Conservation (phyloP, 345 rosid genomes). For the Laguncularia racemosa region DNA sequence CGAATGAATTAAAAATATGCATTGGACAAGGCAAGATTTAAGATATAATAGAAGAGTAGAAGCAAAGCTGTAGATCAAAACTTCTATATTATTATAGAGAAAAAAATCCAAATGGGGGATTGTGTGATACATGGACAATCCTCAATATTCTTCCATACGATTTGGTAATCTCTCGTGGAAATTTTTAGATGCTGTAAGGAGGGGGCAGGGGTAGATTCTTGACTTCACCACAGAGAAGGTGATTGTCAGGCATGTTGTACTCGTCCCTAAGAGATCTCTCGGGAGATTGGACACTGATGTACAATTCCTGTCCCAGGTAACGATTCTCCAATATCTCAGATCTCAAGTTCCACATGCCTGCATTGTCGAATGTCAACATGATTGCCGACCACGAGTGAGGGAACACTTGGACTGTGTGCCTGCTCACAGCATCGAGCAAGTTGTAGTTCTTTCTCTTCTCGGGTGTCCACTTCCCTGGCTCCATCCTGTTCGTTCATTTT, state of each 20-base stretch:
- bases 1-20: too few species aligned
- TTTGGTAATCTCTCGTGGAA: neutral
- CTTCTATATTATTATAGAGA: too few species aligned
- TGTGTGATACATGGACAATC: neutral
- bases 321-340: slow-evolving; percentile 59
- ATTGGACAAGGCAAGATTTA: too few species aligned
- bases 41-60: too few species aligned
- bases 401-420: slow-evolving; percentile 78
- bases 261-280: slow-evolving; percentile 72
- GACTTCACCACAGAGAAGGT: slow-evolving; percentile 52
- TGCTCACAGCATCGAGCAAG: slow-evolving; percentile 74
- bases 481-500: slow-evolving; percentile 30
- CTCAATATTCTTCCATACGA: neutral
- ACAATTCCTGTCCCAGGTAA: slow-evolving; percentile 73
- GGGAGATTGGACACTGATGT: slow-evolving; percentile 59
- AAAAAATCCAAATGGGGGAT: too few species aligned
- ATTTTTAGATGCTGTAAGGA: slow-evolving; percentile 35
- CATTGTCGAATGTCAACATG: slow-evolving; percentile 73
- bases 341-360: slow-evolving; percentile 93
- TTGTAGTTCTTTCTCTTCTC: slow-evolving; percentile 77
- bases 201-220: slow-evolving; percentile 50
- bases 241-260: slow-evolving; percentile 62
- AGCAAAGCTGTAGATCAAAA: too few species aligned
- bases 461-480: slow-evolving; percentile 71
- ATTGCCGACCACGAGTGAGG: slow-evolving; percentile 89